A percentile compares a stretch with the other conserved stretches of the same genome.
phyloP scores from a whole-genome alignment of 1,284 basidiomycete species.

The Marasmius oreades region DNA sequence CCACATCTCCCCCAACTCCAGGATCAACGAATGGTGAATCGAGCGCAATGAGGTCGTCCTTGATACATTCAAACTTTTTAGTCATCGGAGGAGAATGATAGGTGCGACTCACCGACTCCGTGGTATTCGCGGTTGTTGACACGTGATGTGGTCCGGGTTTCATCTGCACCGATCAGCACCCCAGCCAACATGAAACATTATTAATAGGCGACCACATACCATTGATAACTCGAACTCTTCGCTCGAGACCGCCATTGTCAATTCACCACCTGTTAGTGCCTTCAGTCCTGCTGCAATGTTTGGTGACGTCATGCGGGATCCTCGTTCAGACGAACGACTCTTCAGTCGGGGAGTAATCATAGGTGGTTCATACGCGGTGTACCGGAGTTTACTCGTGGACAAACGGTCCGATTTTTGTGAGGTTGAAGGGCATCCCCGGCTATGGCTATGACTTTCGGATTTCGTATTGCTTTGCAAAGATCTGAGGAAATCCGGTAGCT shows the following conservation, averaged over 20 bases:
- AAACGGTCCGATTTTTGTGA: conserved; percentile 30
- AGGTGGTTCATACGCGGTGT: conserved; percentile 67
- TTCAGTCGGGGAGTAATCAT: conserved; percentile 43
- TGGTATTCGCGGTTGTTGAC: background rate
- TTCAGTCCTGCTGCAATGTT: background rate
- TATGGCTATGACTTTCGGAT: background rate
- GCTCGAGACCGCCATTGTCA: conserved; percentile 46
- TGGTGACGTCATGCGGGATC: conserved; percentile 1
- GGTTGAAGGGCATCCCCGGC: conserved; percentile 12
- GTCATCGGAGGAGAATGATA: background rate
- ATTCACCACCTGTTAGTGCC: conserved; percentile 35
- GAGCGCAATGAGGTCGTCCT: conserved; percentile 61
- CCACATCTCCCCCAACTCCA: conserved; percentile 23
- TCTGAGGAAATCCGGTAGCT: conserved; percentile 69
- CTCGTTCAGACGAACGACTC: conserved; percentile 23
- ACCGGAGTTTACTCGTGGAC: conserved; percentile 52
- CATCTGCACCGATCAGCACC: background rate
- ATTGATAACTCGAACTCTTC: conserved; percentile 30
- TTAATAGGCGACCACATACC: conserved; percentile 7
- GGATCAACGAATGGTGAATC: conserved; percentile 65
- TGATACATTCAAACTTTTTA: too few relatives aligned
- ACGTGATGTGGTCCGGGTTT: conserved; percentile 9
- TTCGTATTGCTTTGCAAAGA: conserved; percentile 37
- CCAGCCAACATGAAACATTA: conserved; percentile 5
- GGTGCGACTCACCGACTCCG: conserved; percentile 5